phyloP scores from a whole-genome alignment of 2,329 filamentous ascomycete species.

The Periconia sp. region DNA sequence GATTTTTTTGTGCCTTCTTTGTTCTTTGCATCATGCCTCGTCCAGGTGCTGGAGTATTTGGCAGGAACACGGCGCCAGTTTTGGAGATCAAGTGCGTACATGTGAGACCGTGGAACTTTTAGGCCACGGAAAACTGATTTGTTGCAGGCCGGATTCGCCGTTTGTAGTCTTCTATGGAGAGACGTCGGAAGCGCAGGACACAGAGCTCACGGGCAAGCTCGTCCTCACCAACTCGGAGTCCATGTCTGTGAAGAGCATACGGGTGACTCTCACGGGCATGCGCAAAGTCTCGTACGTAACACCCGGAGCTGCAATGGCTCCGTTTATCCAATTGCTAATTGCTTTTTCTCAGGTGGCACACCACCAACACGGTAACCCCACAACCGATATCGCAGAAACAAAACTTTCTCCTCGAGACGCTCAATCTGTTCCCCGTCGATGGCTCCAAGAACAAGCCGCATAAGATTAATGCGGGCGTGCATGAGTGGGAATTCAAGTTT shows the following conservation, averaged over 20 bases:
- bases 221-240: constrained; percentile 54
- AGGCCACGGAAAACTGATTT: not conserved
- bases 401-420: constrained; percentile 53
- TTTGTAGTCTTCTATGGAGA: constrained; percentile 59
- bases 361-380: constrained; percentile 46
- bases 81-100: constrained; percentile 52
- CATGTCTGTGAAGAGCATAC: constrained; percentile 55
- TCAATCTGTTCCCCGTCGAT: constrained; percentile 53
- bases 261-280: constrained; percentile 54
- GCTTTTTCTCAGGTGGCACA: constrained; percentile 39
- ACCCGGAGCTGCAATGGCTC: not conserved
- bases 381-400: constrained; percentile 55
- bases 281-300: constrained; percentile 53
- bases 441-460: constrained; percentile 47
- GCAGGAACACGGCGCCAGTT: constrained; percentile 37
- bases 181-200: constrained; percentile 51
- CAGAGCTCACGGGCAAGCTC: constrained; percentile 55
- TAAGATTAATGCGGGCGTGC: constrained; percentile 56
- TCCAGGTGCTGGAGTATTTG: constrained; percentile 42
- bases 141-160: constrained; percentile 51
- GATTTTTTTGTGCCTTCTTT: constrained; percentile 9
- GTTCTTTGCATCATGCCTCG: constrained; percentile 40
- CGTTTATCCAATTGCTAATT: constrained; percentile 16
- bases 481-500: constrained; percentile 59
- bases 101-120: not conserved